phyloP scores from a whole-genome alignment of 75 land plant genomes.

The Picea glauca region DNA sequence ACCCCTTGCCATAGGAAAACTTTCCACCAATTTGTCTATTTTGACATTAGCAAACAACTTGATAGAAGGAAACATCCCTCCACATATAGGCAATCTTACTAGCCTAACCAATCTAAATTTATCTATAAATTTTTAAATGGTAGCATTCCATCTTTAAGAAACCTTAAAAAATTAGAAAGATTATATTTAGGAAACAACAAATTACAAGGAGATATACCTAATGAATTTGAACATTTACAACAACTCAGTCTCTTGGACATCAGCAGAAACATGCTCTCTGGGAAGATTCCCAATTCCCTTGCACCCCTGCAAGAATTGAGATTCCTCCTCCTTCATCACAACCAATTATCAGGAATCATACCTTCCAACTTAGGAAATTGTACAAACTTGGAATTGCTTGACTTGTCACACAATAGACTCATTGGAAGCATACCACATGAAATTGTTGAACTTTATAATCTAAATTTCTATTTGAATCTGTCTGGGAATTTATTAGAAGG shows the following conservation, averaged over 20 bases:
- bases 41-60: slow-evolving; percentile 11
- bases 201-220: slow-evolving; percentile 43
- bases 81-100: slow-evolving; percentile 18
- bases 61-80: slow-evolving; percentile 26
- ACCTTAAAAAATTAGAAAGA: slow-evolving; percentile 14
- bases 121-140: slow-evolving; percentile 28
- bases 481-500: slow-evolving; percentile 13
- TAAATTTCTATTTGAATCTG: too few species aligned
- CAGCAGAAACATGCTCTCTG: slow-evolving; percentile 17
- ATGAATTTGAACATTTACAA: slow-evolving; percentile 40
- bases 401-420: slow-evolving; percentile 15
- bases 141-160: slow-evolving; percentile 26
- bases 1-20: slow-evolving; percentile 7
- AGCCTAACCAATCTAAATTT: slow-evolving; percentile 18
- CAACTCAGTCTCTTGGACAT: slow-evolving; percentile 14
- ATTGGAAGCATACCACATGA: too few species aligned
- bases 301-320: slow-evolving; percentile 12
- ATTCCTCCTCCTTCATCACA: slow-evolving; percentile 19
- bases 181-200: slow-evolving; percentile 25
- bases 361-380: slow-evolving; percentile 20
- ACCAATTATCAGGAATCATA: slow-evolving; percentile 17
- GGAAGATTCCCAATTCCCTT: slow-evolving; percentile 21
- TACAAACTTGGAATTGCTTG: slow-evolving; percentile 4
- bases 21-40: slow-evolving; percentile 4
- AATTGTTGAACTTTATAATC: too few species aligned